Percentiles rank a stretch among this genome's conserved stretches.
phyloP scores from a whole-genome alignment of 768 basidiomycete species.

The Termitomyces heimii region DNA sequence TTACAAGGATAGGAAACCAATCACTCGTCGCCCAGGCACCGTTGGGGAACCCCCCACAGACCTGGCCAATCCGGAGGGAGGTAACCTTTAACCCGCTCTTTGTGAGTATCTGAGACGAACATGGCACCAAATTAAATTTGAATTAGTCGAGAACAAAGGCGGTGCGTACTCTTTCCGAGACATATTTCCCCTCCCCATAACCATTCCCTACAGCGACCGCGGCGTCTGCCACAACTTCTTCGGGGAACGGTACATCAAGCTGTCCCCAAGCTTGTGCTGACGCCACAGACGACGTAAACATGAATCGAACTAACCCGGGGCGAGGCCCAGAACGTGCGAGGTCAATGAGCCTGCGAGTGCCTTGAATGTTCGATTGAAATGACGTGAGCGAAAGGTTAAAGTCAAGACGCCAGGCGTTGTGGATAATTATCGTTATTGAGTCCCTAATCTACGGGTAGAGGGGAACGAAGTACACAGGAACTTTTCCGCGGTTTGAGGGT shows the following conservation, averaged over 20 bases:
- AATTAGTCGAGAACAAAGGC: neutral
- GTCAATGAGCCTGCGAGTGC: conserved; percentile 41
- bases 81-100: conserved; percentile 29
- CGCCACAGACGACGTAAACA: conserved; percentile 36
- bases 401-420: conserved; percentile 37
- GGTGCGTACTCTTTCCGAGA: conserved; percentile 27
- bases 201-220: conserved; percentile 31
- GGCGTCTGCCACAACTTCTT: conserved; percentile 25
- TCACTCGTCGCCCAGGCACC: conserved; percentile 40
- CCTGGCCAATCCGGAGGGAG: conserved; percentile 40
- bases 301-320: conserved; percentile 21
- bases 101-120: conserved; percentile 25
- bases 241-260: conserved; percentile 24
- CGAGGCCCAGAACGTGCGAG: conserved; percentile 24
- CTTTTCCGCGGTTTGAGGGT: neutral
- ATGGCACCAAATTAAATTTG: neutral
- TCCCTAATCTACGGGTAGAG: conserved; percentile 22
- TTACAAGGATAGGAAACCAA: conserved; percentile 41
- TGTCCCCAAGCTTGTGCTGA: conserved; percentile 25
- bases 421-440: conserved; percentile 30
- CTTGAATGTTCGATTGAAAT: conserved; percentile 43
- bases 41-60: conserved; percentile 29
- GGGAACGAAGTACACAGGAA: too few species aligned
- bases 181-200: conserved; percentile 43
- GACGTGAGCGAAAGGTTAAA: conserved; percentile 44